These are phyloP conservation scores for Gloeophyllum trabeum DNA, from an alignment of 768 basidiomycete genomes.

Conservation along the genomic window DNA sequence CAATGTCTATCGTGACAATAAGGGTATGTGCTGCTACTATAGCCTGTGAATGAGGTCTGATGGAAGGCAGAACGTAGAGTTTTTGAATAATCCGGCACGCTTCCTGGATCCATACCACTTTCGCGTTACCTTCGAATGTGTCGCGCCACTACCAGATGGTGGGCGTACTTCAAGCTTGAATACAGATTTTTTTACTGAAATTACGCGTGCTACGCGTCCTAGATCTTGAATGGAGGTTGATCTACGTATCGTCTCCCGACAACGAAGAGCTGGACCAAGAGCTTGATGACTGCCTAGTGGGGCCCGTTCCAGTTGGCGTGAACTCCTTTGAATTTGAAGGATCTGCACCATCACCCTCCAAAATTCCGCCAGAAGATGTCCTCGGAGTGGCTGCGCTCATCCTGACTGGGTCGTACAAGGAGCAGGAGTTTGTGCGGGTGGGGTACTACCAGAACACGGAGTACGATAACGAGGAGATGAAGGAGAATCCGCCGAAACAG, in stretches of 20 bases:
- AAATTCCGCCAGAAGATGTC: constrained; percentile 83
- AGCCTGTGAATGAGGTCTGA: background rate
- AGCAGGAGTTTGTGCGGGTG: constrained; percentile 98
- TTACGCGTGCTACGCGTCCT: background rate
- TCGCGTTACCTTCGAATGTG: constrained; percentile 95
- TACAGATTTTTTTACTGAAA: constrained; percentile 2
- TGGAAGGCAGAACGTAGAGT: constrained; percentile 66
- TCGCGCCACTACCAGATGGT: constrained; percentile 86
- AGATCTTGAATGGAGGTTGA: constrained; percentile 98
- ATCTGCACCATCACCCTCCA: constrained; percentile 68
- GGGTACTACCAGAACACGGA: constrained; percentile 99
- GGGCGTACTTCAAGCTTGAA: constrained; percentile 8
- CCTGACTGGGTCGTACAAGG: constrained; percentile 89
- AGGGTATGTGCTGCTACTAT: constrained; percentile 5
- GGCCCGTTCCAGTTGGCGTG: constrained; percentile 92
- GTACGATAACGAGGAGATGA: constrained; percentile 93
- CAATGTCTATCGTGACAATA: constrained; percentile 45
- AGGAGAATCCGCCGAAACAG: constrained; percentile 50
- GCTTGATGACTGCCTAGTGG: constrained; percentile 94
- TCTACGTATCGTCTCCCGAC: constrained; percentile 92
- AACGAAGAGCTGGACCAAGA: constrained; percentile 92
- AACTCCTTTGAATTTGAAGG: constrained; percentile 98
- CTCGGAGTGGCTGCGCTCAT: constrained; percentile 96
- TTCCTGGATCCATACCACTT: constrained; percentile 90
- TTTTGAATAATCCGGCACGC: constrained; percentile 86